Conservation (phyloP, 306 rosid genomes). For the barrel medic (Medicago truncatula) region DNA sequence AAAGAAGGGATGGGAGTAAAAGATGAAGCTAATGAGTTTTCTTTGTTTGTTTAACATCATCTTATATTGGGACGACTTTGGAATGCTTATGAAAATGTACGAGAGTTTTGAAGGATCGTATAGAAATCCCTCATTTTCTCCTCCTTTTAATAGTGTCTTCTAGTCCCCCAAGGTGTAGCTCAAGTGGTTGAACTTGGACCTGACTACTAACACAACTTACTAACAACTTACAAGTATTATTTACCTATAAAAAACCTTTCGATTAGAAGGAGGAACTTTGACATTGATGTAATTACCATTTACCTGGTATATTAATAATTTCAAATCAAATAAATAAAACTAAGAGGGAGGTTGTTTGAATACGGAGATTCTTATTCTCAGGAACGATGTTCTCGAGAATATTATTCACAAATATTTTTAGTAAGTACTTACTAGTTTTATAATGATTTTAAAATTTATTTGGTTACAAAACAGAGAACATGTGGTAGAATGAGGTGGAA, state of each 20-base stretch:
- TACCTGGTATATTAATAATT: not conserved
- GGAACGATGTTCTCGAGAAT: not conserved
- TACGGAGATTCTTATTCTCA: not conserved
- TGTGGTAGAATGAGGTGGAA: not conserved
- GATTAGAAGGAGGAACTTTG: not conserved
- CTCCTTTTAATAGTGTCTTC: not conserved
- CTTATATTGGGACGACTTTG: not conserved
- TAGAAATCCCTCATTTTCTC: not conserved
- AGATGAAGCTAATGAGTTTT: not conserved
- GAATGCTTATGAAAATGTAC: not conserved
- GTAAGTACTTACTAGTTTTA: not conserved
- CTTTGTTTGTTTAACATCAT: slow-evolving; percentile 5
- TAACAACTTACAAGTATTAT: not conserved
- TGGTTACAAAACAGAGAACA: not conserved
- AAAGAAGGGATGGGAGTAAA: not conserved
- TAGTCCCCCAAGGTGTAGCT: not conserved
- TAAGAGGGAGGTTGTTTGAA: not conserved
- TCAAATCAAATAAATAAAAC: not conserved
- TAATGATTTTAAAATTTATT: not conserved
- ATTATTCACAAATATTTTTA: not conserved
- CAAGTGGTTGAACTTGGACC: not conserved
- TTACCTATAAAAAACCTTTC: not conserved
- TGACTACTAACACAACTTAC: not conserved
- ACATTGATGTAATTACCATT: not conserved
- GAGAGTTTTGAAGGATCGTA: not conserved